Evolutionary conservation across 1,284 basidiomycete species (phyloP).

Genomic region (Apiotrichum laibachii): DNA sequence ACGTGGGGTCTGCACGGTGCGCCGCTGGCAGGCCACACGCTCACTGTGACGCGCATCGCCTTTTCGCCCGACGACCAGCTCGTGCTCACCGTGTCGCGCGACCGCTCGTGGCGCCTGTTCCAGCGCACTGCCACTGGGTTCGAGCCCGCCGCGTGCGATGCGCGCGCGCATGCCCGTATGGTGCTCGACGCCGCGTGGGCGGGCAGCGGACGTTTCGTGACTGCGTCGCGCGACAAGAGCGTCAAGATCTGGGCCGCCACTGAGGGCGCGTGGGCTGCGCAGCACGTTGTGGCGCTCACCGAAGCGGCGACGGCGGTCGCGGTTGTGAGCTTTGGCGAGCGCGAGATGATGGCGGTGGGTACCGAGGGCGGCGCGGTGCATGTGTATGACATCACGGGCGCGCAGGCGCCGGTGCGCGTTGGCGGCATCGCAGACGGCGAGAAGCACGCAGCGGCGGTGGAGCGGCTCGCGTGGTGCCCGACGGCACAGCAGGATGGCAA

Average conservation of each 20-base stretch:
- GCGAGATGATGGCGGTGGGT: constrained; percentile 48
- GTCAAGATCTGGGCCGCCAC: constrained; percentile 53
- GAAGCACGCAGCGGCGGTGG: constrained; percentile 48
- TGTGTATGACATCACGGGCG: constrained; percentile 27
- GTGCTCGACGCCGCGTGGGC: constrained; percentile 94
- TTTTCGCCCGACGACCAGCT: constrained; percentile 80
- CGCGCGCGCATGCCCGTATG: constrained; percentile 86
- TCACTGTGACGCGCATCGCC: constrained; percentile 85
- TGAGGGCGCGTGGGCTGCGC: constrained; percentile 3
- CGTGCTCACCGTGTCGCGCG: constrained; percentile 81
- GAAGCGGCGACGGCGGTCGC: constrained; percentile 51
- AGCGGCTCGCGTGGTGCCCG: constrained; percentile 45
- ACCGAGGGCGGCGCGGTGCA: constrained; percentile 48
- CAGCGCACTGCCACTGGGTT: constrained; percentile 56
- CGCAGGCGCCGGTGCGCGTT: constrained; percentile 7
- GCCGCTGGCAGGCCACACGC: constrained; percentile 63
- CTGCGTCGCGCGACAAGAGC: constrained; percentile 94
- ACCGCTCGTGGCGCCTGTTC: constrained; percentile 89
- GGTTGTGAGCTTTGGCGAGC: constrained; percentile 10
- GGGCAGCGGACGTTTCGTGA: constrained; percentile 72
- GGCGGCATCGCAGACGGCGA: constrained; percentile 23
- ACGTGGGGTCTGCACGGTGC: constrained; percentile 64
- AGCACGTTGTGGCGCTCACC: constrained; percentile 42
- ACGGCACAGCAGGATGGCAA: too few species aligned
- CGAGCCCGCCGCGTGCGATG: constrained; percentile 59